Evolutionary conservation across 306 rosid species (phyloP).

Genomic region (Corylus avellana): DNA sequence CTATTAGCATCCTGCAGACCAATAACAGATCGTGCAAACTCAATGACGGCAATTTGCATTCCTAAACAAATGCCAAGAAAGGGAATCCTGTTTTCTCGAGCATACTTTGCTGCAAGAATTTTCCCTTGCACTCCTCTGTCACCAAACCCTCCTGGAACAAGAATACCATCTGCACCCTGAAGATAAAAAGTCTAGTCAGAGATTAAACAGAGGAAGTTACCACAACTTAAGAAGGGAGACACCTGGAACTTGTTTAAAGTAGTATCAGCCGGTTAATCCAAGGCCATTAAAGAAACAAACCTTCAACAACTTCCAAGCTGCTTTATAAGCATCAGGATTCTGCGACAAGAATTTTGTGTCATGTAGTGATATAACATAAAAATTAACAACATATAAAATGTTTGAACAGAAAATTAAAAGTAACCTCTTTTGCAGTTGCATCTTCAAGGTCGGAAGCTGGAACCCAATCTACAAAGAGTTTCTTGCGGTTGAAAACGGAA

Average conservation of each 20-base stretch:
- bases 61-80: constrained; percentile 92
- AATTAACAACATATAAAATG: background rate
- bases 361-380: constrained; percentile 4
- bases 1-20: constrained; percentile 80
- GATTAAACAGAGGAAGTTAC: constrained; percentile 1
- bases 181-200: constrained; percentile 24
- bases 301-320: constrained; percentile 84
- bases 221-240: background rate
- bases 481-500: constrained; percentile 52
- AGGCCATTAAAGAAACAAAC: constrained; percentile 35
- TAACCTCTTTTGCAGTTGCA: constrained; percentile 50
- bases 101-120: constrained; percentile 87
- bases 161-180: constrained; percentile 88
- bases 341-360: constrained; percentile 34
- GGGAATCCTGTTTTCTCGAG: constrained; percentile 74
- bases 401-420: constrained; percentile 5
- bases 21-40: constrained; percentile 78
- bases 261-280: background rate
- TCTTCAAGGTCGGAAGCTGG: constrained; percentile 85
- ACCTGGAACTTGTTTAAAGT: background rate
- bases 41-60: constrained; percentile 93
- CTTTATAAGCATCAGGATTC: constrained; percentile 62
- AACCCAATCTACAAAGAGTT: constrained; percentile 79
- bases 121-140: constrained; percentile 92
- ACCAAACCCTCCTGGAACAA: constrained; percentile 98